phyloP scores from a whole-genome alignment of 306 rosid genomes.

The Acacia acuminata region DNA sequence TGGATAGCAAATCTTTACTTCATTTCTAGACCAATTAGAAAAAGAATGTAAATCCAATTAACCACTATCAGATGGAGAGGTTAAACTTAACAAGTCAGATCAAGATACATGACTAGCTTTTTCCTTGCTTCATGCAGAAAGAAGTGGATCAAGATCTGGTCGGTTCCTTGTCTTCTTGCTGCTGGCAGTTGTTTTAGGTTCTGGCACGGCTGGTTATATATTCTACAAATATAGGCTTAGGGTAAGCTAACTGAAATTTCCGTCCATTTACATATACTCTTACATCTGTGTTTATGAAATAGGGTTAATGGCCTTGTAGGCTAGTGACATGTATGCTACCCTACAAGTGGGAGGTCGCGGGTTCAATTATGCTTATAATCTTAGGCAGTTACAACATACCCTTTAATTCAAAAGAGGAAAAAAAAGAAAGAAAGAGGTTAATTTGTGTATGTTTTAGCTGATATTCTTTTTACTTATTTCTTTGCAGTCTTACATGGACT shows the following conservation, averaged over 20 bases:
- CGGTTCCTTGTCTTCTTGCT: slow-evolving; percentile 52
- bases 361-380: no score
- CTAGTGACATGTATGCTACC: no score
- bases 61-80: not conserved
- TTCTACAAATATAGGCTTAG: slow-evolving; percentile 95
- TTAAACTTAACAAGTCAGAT: not conserved
- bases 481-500: slow-evolving; percentile 92
- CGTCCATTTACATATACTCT: not conserved
- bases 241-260: slow-evolving; percentile 48
- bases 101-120: slow-evolving; percentile 4
- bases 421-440: not conserved
- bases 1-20: not conserved
- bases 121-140: slow-evolving; percentile 53
- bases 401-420: no score
- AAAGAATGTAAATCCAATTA: not conserved
- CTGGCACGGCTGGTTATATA: slow-evolving; percentile 73
- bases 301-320: not conserved
- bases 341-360: no score
- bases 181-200: slow-evolving; percentile 65
- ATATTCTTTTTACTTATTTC: not conserved
- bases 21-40: not conserved
- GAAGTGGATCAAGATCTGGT: slow-evolving; percentile 67
- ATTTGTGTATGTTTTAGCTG: not conserved
- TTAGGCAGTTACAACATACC: no score
- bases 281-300: not conserved